Conservation (phyloP, 1,139 yeast species). For the Yamadazyma trypodendri region DNA sequence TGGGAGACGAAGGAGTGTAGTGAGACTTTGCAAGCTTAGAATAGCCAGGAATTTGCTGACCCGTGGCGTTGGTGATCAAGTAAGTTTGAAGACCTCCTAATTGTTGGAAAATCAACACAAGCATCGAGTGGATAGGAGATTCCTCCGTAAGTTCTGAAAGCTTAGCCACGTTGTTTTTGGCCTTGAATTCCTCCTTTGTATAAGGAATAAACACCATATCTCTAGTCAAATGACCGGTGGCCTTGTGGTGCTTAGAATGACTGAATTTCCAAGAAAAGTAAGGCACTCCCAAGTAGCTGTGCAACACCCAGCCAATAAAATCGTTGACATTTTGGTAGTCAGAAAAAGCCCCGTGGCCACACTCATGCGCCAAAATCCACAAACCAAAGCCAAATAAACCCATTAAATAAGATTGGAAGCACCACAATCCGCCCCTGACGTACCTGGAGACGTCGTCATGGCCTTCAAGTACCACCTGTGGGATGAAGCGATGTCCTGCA, state of each 20-base stretch:
- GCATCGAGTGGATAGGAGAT: constrained; percentile 65
- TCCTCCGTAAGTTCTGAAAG: constrained; percentile 67
- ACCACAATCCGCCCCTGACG: constrained; percentile 39
- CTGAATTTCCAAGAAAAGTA: constrained; percentile 84
- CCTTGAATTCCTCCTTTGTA: constrained; percentile 55
- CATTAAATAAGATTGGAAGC: constrained; percentile 41
- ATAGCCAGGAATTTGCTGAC: constrained; percentile 61
- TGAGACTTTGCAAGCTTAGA: constrained; percentile 52
- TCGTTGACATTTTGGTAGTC: constrained; percentile 71
- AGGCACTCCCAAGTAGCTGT: constrained; percentile 76
- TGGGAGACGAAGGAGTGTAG: constrained; percentile 70
- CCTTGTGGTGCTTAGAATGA: constrained; percentile 85
- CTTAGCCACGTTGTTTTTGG: constrained; percentile 35
- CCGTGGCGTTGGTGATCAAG: constrained; percentile 71
- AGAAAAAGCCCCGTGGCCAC: constrained; percentile 86
- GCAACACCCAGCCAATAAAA: constrained; percentile 77
- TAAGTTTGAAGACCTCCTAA: constrained; percentile 72
- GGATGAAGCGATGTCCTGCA: constrained; percentile 51
- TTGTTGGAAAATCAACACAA: constrained; percentile 63
- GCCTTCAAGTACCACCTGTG: constrained; percentile 28
- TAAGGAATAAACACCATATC: constrained; percentile 84
- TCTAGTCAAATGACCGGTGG: constrained; percentile 76
- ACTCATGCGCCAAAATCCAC: constrained; percentile 89
- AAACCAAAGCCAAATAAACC: constrained; percentile 64
- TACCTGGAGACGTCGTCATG: constrained; percentile 22